Conservation (phyloP, 495 filamentous ascomycete genomes). For the Delitschia confertaspora region DNA sequence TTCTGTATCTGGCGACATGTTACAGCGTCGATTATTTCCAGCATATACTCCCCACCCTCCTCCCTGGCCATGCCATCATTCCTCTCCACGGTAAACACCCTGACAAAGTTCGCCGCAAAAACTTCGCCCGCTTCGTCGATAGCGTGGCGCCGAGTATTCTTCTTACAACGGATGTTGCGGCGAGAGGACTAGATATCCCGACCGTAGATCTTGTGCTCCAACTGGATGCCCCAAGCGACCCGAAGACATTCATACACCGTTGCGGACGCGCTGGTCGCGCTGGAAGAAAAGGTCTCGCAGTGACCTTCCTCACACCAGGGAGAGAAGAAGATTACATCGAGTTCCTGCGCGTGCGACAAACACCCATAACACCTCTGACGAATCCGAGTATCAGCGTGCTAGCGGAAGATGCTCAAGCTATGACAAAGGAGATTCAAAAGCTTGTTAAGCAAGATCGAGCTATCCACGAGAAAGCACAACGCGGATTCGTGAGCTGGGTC, state of each 20-base stretch:
- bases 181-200: conserved; percentile 86
- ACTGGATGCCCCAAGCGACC: conserved; percentile 82
- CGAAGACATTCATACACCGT: conserved; percentile 90
- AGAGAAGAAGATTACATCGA: conserved; percentile 81
- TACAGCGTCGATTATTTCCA: conserved; percentile 91
- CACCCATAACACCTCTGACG: conserved; percentile 60
- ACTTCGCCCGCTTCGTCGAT: conserved; percentile 69
- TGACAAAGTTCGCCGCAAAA: conserved; percentile 67
- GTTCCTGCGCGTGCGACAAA: conserved; percentile 83
- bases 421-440: conserved; percentile 50
- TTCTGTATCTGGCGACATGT: conserved; percentile 90
- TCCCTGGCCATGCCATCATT: conserved; percentile 57
- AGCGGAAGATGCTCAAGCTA: conserved; percentile 46
- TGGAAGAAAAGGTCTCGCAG: conserved; percentile 72
- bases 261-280: conserved; percentile 89
- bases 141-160: conserved; percentile 61
- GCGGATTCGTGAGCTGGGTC: conserved; percentile 87
- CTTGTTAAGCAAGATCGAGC: conserved; percentile 64
- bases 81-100: conserved; percentile 86
- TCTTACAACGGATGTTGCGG: conserved; percentile 77
- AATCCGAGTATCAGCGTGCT: conserved; percentile 43
- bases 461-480: conserved; percentile 77
- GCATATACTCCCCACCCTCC: conserved; percentile 57
- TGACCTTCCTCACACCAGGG: conserved; percentile 74
- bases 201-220: conserved; percentile 91